Conservation (phyloP, 139 green algal genomes). For the Micromonas pusilla region DNA sequence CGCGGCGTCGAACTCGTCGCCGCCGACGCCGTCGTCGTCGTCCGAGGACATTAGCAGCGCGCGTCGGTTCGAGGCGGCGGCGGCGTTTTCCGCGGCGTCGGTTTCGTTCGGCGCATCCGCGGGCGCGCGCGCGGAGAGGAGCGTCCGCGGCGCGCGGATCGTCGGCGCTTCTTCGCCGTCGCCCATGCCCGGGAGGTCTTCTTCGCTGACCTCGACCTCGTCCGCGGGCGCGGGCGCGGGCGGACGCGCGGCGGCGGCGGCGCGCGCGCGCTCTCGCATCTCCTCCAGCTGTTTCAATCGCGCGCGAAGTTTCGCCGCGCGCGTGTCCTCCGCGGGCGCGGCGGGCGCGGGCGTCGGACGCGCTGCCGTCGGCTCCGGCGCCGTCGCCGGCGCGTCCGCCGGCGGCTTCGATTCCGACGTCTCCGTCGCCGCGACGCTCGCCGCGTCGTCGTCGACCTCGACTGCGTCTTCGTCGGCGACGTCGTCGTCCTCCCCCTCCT, state of each 20-base stretch:
- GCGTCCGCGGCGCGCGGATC: no score
- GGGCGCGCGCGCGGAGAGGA: no score
- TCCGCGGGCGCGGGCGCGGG: neutral
- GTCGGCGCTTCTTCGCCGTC: neutral
- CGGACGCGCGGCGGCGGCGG: neutral
- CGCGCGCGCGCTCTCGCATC: no score
- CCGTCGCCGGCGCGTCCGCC: neutral
- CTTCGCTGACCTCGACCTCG: neutral
- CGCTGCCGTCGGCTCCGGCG: neutral
- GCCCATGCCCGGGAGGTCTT: neutral
- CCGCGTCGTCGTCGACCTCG: neutral
- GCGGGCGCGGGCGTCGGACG: no score
- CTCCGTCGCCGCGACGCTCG: neutral
- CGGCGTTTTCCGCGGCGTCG: no score
- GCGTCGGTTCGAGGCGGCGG: neutral
- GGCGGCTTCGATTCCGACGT: neutral
- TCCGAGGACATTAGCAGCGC: no score
- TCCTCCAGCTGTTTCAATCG: no score
- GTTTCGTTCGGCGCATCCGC: no score
- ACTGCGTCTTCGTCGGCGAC: neutral
- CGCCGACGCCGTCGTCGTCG: neutral
- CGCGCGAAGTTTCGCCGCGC: no score
- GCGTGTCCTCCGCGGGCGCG: no score
- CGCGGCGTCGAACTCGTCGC: neutral
- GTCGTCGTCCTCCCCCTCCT: neutral